phyloP scores from a whole-genome alignment of 2,329 filamentous ascomycete species.

The Fusarium sp. region DNA sequence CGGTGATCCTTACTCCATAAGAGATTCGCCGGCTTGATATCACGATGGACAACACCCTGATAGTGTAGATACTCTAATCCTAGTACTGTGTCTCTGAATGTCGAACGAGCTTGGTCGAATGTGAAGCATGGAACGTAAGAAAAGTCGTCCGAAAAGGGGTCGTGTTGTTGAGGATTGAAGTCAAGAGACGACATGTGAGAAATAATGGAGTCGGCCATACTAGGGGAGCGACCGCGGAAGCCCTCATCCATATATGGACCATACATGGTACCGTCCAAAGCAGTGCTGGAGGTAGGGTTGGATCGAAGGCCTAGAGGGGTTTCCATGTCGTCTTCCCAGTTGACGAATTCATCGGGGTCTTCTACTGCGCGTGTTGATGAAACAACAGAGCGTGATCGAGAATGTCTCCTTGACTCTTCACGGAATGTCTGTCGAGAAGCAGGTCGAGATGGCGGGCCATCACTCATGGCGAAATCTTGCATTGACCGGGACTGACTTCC shows the following conservation, averaged over 20 bases:
- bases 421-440: conserved; percentile 55
- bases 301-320: conserved; percentile 66
- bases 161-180: conserved; percentile 68
- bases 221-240: conserved; percentile 77
- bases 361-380: conserved; percentile 52
- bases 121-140: conserved; percentile 95
- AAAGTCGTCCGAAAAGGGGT: conserved; percentile 84
- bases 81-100: conserved; percentile 92
- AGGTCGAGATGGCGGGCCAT: conserved; percentile 53
- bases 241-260: conserved; percentile 73
- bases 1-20: conserved; percentile 86
- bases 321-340: conserved; percentile 65
- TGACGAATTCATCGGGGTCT: conserved; percentile 52
- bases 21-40: conserved; percentile 91
- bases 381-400: conserved; percentile 60
- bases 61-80: conserved; percentile 94
- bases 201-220: conserved; percentile 81
- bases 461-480: conserved; percentile 55
- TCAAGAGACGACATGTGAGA: conserved; percentile 76
- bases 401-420: conserved; percentile 60
- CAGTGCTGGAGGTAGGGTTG: conserved; percentile 64
- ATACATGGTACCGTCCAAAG: conserved; percentile 82
- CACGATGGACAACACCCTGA: conserved; percentile 84
- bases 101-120: conserved; percentile 80
- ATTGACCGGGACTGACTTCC: conserved; percentile 57